These are phyloP conservation scores for Betula pendula DNA, from an alignment of 306 rosid species.

Conservation along the genomic window DNA sequence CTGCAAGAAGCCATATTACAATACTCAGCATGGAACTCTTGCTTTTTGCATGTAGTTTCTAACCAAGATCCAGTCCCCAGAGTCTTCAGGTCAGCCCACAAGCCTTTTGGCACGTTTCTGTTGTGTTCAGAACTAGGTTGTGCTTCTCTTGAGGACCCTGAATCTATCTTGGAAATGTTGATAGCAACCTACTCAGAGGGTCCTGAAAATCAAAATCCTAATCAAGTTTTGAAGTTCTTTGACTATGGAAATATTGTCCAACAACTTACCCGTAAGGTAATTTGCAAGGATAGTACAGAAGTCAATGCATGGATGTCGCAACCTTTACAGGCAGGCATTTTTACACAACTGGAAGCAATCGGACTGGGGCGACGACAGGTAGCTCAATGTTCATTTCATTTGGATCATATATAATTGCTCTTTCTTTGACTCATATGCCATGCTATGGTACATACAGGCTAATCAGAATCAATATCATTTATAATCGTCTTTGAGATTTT, in stretches of 20 bases:
- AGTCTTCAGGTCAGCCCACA: conserved; percentile 11
- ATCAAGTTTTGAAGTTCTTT: not conserved
- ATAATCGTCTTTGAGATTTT: not conserved
- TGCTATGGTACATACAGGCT: not conserved
- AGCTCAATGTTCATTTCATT: not conserved
- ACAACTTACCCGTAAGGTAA: conserved; percentile 21
- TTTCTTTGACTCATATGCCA: not conserved
- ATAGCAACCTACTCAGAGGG: not conserved
- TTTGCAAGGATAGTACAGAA: conserved; percentile 15
- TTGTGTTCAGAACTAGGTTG: conserved; percentile 42
- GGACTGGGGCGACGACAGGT: conserved; percentile 44
- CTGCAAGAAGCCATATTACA: conserved; percentile 44
- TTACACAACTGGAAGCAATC: conserved; percentile 38
- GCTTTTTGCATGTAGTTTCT: conserved; percentile 62
- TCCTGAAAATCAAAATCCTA: conserved; percentile 1
- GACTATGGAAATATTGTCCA: conserved; percentile 42
- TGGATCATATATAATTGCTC: not conserved
- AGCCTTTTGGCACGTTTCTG: conserved; percentile 71
- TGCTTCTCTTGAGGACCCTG: conserved; percentile 53
- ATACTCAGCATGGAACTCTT: conserved; percentile 57
- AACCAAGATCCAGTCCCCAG: conserved; percentile 46
- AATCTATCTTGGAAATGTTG: conserved; percentile 34
- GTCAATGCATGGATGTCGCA: not conserved
- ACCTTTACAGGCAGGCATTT: conserved; percentile 36
- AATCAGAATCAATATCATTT: not conserved